Conservation (phyloP, 176 grass and related monocot species). For the Urochloa ruziziensis region DNA sequence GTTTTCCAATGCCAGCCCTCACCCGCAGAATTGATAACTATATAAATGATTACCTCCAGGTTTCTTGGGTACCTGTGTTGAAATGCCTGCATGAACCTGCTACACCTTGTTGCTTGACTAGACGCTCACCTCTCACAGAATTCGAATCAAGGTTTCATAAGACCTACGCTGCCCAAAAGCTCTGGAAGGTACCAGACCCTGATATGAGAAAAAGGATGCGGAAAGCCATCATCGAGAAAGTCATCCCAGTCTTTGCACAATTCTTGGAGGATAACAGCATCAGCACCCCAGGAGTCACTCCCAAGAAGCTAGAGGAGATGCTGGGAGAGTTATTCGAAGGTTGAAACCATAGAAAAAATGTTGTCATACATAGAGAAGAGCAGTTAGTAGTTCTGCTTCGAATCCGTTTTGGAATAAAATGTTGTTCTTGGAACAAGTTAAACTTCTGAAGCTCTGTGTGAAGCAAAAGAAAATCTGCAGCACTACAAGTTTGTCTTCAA, state of each 20-base stretch:
- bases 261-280: background rate
- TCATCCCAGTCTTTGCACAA: background rate
- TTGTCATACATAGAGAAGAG: background rate
- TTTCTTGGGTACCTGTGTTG: background rate
- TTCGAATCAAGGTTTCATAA: background rate
- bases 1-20: accelerated
- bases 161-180: background rate
- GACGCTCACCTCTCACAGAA: background rate
- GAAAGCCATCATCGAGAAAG: background rate
- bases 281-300: background rate
- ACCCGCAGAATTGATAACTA: background rate
- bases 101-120: background rate
- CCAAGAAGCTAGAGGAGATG: background rate
- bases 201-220: background rate
- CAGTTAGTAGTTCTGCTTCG: background rate
- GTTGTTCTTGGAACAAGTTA: too few species aligned
- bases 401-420: background rate
- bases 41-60: background rate
- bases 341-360: background rate
- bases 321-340: constrained; percentile 13
- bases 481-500: background rate
- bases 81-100: background rate
- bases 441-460: background rate
- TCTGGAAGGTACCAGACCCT: constrained; percentile 6
- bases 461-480: background rate